These are phyloP conservation scores for bread wheat (Triticum aestivum) DNA, from an alignment of 176 grass and related monocot species.

Conservation along the genomic window DNA sequence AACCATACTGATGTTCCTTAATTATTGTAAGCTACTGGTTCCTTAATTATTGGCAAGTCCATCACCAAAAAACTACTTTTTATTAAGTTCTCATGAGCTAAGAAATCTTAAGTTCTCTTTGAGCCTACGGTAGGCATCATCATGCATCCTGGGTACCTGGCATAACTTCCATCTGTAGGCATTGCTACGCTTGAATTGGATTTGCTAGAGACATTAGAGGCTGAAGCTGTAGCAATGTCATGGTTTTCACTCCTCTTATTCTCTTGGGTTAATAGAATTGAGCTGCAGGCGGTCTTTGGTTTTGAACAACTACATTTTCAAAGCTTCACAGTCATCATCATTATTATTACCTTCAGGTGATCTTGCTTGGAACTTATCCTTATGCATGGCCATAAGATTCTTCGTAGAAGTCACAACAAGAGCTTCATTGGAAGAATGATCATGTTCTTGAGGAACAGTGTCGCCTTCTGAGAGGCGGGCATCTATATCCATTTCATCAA, in stretches of 20 bases:
- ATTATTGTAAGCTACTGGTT: conserved; percentile 30
- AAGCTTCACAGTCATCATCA: conserved; percentile 18
- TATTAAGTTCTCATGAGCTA: conserved; percentile 33
- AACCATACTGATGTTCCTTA: conserved; percentile 31
- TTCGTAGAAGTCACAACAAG: conserved; percentile 45
- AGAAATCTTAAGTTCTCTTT: conserved; percentile 27
- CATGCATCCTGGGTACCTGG: neutral
- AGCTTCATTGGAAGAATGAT: conserved; percentile 32
- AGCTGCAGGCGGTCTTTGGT: conserved; percentile 14
- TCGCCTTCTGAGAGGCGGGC: conserved; percentile 4
- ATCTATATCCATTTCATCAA: conserved; percentile 45
- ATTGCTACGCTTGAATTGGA: conserved; percentile 34
- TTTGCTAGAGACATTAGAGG: conserved; percentile 32
- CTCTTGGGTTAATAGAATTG: conserved; percentile 23
- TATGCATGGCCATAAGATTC: conserved; percentile 47
- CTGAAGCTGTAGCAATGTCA: conserved; percentile 24
- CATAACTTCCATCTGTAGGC: conserved; percentile 64
- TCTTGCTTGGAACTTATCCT: neutral
- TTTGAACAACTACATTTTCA: conserved; percentile 60
- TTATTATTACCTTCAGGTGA: conserved; percentile 13
- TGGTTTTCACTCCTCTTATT: conserved; percentile 10
- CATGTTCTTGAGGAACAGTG: conserved; percentile 34
- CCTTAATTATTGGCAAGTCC: conserved; percentile 25
- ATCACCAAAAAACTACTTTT: conserved; percentile 20
- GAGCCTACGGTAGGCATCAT: neutral